Base-by-base conservation (phyloP, 1,284 basidiomycete genomes). In the Porogramme epimiltina region DNA sequence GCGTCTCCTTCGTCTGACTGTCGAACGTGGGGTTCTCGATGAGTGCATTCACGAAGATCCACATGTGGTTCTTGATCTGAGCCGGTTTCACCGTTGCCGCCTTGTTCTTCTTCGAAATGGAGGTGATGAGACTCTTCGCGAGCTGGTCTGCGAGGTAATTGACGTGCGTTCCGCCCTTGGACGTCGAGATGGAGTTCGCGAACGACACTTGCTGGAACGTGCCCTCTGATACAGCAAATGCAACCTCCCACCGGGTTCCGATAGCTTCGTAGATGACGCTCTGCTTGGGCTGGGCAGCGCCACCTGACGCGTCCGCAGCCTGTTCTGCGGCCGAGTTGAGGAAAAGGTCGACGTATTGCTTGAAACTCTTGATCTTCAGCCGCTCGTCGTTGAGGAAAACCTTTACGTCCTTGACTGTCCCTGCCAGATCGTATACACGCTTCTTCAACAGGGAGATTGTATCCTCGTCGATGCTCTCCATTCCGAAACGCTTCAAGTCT, bases 21-120 rank as follows among this genome's bases (percentile, higher is more conserved):
- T 99, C 96, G 72, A 99, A 99, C 1, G 95, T 93, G 9, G 97
- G 96, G 68, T 99, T 99, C 74, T 98, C 95, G 58, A 99, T 91
- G 58, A 98, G 79, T 20, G 93, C 87, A 66, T 99, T 99, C 69
- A 99, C 90, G 67, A 99, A 99, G 55, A 99, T 82, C 94, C 94
- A 97, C 84, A 99, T 94, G 68, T 99, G 95, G 67, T 91, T 95
- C 77, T 93, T 96, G 74, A 99, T 89, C 73, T 98, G 94, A 54
- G 87, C 84, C 11, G 93, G 82, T 73, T 98, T 98, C 65, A 99
- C 89, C 1, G 89, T 82, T 9, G 94, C 92, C 2, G 80, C 93
- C 75, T 97, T 98, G 78, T 98, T 98, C 82, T 98, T 99, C 84
- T 96, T 97, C 66, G 85, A 79, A 63, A 98, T 93, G 8, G 83